A percentile compares a stretch with the other conserved stretches of the same genome.
phyloP scores from a whole-genome alignment of 2,329 filamentous ascomycete genomes.

The Penicillium sp. region DNA sequence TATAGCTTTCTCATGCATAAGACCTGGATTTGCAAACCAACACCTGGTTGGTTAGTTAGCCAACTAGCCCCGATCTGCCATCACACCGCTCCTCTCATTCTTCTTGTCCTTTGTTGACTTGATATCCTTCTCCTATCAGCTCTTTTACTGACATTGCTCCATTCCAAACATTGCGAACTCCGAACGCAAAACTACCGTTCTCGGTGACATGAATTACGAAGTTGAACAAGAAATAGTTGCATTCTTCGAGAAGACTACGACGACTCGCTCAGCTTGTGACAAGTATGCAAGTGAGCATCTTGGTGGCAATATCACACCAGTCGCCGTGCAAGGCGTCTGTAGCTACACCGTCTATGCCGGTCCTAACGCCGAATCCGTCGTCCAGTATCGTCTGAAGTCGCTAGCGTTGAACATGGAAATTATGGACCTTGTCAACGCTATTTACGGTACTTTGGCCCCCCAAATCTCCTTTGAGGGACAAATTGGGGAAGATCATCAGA shows the following conservation, averaged over 20 bases:
- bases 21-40: not conserved
- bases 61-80: not conserved
- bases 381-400: slow-evolving; percentile 43
- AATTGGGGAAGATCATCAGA: slow-evolving; percentile 25
- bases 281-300: slow-evolving; percentile 30
- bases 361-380: slow-evolving; percentile 33
- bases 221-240: slow-evolving; percentile 19
- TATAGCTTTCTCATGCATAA: too few relatives aligned
- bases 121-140: not conserved
- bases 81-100: not conserved
- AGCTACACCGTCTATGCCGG: slow-evolving; percentile 47
- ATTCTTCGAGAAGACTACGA: slow-evolving; percentile 23
- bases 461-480: slow-evolving; percentile 31
- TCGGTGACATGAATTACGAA: slow-evolving; percentile 12
- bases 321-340: slow-evolving; percentile 41
- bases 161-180: not conserved
- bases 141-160: not conserved
- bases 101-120: not conserved
- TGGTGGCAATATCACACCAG: slow-evolving; percentile 32
- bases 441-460: slow-evolving; percentile 36
- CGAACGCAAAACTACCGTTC: slow-evolving; percentile 1
- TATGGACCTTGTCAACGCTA: slow-evolving; percentile 26
- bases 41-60: too few relatives aligned
- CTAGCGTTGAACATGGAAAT: slow-evolving; percentile 36
- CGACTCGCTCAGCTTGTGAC: slow-evolving; percentile 23